Evolutionary conservation across 225 moss, liverwort and hornwort genomes (phyloP), one percentile per base, ranked within the genome.

Genomic region (Pseudoscleropodium purum): DNA sequence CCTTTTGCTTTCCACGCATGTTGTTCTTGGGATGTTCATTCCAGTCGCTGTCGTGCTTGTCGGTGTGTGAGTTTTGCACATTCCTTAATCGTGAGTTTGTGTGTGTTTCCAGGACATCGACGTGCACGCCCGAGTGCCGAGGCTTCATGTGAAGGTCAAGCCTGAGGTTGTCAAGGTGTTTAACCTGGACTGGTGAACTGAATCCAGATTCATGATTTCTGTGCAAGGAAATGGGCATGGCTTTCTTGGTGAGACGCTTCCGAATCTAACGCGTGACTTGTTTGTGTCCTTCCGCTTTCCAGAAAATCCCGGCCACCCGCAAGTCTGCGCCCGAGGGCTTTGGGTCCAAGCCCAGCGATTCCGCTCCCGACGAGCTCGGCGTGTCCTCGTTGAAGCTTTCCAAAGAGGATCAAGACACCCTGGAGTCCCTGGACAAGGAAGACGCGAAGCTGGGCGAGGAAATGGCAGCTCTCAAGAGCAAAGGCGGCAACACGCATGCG

Each of bases 401-500:
- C 3, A 94, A 95, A 84, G 85, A 96, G 89, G 92, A 94, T 75
- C 92, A 96, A 83, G 93, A 94, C 60, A 90, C 93, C 4, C 91
- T 95, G 2, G 94, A 92, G 61, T 83, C 84, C 0, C 82, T 94
- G n/a, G 94, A 94, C 87, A 91, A 93, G 74, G 93, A 93, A 8
- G 92, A 94, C 45, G 92, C 93, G 21, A 93, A 93, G 66, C 89
- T 92, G n/a, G 94, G 92, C 30, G 94, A 94, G 63, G 94, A 92
- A 82, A 91, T 88, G 93, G 94, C 97, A 0, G 95, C 96, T 14
- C 85, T 96, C 30, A 98, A 98, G 90, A 96, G 94, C 92, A 95
- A 94, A 82, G 93, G 94, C 18, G 93, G 95, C 64, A 95, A 96
- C 49, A 94, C 93, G 83, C 94, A 96, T 1, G 96, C 95, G 8